phyloP scores from a whole-genome alignment of 106 monocot species.

The Apostasia shenzhenica region DNA sequence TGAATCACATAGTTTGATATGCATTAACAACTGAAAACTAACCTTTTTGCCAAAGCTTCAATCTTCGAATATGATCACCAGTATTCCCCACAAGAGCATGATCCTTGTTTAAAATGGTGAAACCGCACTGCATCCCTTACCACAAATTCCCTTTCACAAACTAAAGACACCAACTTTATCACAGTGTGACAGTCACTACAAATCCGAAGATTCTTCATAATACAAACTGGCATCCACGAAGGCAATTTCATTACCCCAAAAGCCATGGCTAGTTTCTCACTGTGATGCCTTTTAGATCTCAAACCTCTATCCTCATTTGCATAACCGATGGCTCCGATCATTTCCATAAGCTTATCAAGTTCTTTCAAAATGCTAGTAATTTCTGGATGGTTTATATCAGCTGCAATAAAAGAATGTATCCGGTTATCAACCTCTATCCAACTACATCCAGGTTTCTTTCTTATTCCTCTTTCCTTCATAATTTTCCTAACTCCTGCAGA shows the following conservation, averaged over 20 bases:
- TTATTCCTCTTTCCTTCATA: constrained; percentile 81
- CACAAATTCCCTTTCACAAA: constrained; percentile 46
- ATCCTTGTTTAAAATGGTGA: constrained; percentile 67
- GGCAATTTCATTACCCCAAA: constrained; percentile 69
- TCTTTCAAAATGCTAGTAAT: constrained; percentile 32
- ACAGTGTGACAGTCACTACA: constrained; percentile 61
- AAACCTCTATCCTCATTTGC: constrained; percentile 7
- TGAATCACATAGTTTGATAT: no score
- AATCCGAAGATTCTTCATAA: constrained; percentile 85
- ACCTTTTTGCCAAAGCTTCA: no score
- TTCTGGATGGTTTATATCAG: constrained; percentile 61
- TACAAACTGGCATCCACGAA: constrained; percentile 47
- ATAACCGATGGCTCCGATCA: constrained; percentile 43
- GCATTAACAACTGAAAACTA: no score
- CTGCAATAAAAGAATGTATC: constrained; percentile 66
- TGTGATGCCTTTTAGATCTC: constrained; percentile 37
- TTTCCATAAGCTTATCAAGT: constrained; percentile 35
- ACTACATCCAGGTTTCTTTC: constrained; percentile 76
- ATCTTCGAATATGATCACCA: constrained; percentile 42
- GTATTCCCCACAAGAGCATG: constrained; percentile 68
- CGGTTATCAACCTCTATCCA: constrained; percentile 78
- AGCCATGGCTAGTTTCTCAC: constrained; percentile 74
- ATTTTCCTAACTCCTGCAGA: constrained; percentile 62
- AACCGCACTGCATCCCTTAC: constrained; percentile 67
- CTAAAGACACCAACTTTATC: constrained; percentile 50